phyloP scores from a whole-genome alignment of 169 alveolate species.

The Eimeria nieschulzi region DNA sequence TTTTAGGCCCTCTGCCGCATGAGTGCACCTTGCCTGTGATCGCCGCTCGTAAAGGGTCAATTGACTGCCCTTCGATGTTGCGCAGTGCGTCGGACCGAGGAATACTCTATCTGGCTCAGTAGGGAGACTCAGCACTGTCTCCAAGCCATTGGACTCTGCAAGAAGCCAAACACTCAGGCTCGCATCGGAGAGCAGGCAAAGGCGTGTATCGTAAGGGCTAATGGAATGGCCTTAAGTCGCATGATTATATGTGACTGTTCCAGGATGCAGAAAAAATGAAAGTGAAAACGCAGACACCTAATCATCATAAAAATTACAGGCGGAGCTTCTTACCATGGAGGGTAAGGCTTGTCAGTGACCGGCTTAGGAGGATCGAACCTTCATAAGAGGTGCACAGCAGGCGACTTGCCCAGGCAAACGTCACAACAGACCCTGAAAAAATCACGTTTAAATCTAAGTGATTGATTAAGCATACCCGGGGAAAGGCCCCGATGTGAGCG shows the following conservation, averaged over 20 bases:
- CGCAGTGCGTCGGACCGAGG: conserved; percentile 28
- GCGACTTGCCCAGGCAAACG: conserved; percentile 32
- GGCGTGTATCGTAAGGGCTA: too few relatives aligned
- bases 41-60: not conserved
- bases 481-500: too few relatives aligned
- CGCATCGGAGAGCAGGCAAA: too few relatives aligned
- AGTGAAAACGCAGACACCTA: not conserved
- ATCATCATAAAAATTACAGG: not conserved
- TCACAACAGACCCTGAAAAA: conserved; percentile 22
- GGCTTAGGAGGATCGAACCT: conserved; percentile 9
- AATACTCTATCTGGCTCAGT: not conserved
- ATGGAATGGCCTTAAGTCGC: too few relatives aligned
- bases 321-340: conserved; percentile 6
- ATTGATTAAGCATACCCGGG: too few relatives aligned
- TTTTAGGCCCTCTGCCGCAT: not conserved
- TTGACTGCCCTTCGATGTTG: not conserved
- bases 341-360: not conserved
- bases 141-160: not conserved
- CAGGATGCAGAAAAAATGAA: not conserved
- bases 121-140: not conserved
- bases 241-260: too few relatives aligned
- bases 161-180: too few relatives aligned
- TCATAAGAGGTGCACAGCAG: not conserved
- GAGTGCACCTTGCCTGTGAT: not conserved
- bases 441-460: not conserved